Conservation (phyloP, 441 rosid species). For the Theobroma grandiflorum region DNA sequence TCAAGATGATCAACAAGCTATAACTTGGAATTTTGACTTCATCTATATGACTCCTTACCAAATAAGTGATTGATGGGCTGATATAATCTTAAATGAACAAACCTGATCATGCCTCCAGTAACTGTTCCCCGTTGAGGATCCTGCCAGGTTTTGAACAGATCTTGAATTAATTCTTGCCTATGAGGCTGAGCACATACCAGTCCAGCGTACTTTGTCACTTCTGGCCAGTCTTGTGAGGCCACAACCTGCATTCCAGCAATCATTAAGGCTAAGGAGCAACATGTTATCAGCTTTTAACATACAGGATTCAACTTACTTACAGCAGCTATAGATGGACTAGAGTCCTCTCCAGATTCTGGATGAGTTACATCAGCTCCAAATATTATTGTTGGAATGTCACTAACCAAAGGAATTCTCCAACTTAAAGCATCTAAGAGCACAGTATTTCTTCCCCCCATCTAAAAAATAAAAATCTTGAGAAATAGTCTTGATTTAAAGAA, state of each 20-base stretch:
- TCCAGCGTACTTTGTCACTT: conserved; percentile 45
- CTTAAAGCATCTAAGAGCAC: conserved; percentile 52
- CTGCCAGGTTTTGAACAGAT: conserved; percentile 45
- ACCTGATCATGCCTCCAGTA: conserved; percentile 51
- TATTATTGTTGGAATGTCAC: conserved; percentile 48
- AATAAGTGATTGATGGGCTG: neutral
- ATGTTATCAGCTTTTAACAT: neutral
- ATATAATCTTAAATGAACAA: conserved; percentile 7
- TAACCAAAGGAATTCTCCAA: conserved; percentile 48
- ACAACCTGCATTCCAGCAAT: conserved; percentile 37
- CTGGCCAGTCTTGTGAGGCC: conserved; percentile 54
- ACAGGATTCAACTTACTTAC: conserved; percentile 34
- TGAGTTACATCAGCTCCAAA: conserved; percentile 58
- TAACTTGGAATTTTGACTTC: neutral
- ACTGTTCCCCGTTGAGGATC: conserved; percentile 44
- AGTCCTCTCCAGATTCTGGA: conserved; percentile 52
- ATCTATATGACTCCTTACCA: neutral
- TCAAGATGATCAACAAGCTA: neutral
- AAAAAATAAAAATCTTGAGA: neutral
- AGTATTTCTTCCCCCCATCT: conserved; percentile 54
- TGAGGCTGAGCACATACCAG: conserved; percentile 48
- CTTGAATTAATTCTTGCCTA: conserved; percentile 50
- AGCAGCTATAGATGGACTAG: conserved; percentile 50
- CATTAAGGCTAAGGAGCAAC: conserved; percentile 1
- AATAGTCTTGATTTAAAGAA: neutral